phyloP scores from a whole-genome alignment of 805 yeast genomes.

The Debaryomyces hansenii region DNA sequence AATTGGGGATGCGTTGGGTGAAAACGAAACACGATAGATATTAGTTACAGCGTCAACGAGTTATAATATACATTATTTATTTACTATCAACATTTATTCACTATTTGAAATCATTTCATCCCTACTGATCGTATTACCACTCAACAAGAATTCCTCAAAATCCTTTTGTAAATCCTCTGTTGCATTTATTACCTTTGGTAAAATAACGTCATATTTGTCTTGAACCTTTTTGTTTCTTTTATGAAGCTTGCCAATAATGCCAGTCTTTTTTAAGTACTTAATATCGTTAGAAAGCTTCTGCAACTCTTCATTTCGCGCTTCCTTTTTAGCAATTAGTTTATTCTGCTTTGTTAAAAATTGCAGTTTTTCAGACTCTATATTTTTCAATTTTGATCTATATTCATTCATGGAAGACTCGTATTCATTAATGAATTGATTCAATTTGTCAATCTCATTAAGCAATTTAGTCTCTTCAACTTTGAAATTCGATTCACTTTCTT shows the following conservation, averaged over 20 bases:
- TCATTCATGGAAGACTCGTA: slow-evolving; percentile 24
- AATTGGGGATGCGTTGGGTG: slow-evolving; percentile 39
- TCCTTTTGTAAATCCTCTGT: slow-evolving; percentile 19
- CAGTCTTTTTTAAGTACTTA: slow-evolving; percentile 25
- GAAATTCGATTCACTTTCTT: slow-evolving; percentile 11
- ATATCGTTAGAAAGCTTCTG: slow-evolving; percentile 22
- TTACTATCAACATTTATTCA: background rate
- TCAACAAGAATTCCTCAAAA: slow-evolving; percentile 3
- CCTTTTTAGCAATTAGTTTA: slow-evolving; percentile 25
- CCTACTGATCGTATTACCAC: background rate
- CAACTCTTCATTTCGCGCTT: slow-evolving; percentile 25
- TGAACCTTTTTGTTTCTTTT: slow-evolving; percentile 25
- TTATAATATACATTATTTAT: background rate
- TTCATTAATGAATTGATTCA: slow-evolving; percentile 20
- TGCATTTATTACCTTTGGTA: slow-evolving; percentile 30
- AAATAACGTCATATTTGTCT: slow-evolving; percentile 35
- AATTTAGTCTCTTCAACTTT: slow-evolving; percentile 19
- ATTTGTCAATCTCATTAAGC: slow-evolving; percentile 18
- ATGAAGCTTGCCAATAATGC: slow-evolving; percentile 22
- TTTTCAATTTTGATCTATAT: slow-evolving; percentile 20
- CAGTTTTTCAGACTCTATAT: slow-evolving; percentile 21
- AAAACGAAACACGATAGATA: slow-evolving; percentile 7
- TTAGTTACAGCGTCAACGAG: background rate
- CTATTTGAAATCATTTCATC: background rate
- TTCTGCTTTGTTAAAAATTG: slow-evolving; percentile 20